phyloP scores from a whole-genome alignment of 768 basidiomycete genomes.

The Trametopsis cervina region DNA sequence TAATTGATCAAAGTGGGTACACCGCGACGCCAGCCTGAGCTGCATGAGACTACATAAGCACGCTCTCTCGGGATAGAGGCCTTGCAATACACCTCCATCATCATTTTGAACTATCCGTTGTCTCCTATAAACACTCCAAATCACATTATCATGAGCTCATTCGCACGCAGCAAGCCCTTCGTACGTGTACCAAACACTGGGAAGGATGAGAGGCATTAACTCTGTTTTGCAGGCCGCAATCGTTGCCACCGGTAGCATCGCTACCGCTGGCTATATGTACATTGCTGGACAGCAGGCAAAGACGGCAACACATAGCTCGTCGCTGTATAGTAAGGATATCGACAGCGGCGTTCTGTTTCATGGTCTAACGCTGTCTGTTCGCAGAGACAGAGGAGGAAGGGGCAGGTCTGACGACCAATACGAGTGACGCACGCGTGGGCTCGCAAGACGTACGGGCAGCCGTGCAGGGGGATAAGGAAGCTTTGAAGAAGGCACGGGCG shows the following conservation, averaged over 20 bases:
- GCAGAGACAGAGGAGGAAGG: constrained; percentile 11
- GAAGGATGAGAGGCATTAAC: background rate
- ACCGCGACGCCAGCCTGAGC: too few relatives aligned
- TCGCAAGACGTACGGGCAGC: constrained; percentile 7
- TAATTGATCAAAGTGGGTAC: too few relatives aligned
- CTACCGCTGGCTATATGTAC: constrained; percentile 12
- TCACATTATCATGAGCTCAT: constrained; percentile 14
- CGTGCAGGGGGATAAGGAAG: constrained; percentile 5
- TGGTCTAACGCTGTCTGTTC: background rate
- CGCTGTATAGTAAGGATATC: constrained; percentile 12
- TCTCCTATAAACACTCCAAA: too few relatives aligned
- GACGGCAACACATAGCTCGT: constrained; percentile 5
- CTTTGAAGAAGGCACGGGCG: background rate
- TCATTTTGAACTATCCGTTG: too few relatives aligned
- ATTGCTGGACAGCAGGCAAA: constrained; percentile 11
- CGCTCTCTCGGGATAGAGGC: too few relatives aligned
- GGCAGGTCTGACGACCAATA: constrained; percentile 7
- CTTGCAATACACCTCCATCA: too few relatives aligned
- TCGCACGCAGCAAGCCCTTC: constrained; percentile 9
- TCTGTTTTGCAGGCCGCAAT: constrained; percentile 1
- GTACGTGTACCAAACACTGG: constrained; percentile 1
- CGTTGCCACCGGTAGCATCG: constrained; percentile 8
- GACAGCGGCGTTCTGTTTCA: background rate
- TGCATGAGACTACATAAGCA: too few relatives aligned
- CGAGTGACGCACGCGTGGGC: constrained; percentile 8